Base-by-base conservation (phyloP, 495 filamentous ascomycete genomes). In the Glarea lozoyensis region DNA sequence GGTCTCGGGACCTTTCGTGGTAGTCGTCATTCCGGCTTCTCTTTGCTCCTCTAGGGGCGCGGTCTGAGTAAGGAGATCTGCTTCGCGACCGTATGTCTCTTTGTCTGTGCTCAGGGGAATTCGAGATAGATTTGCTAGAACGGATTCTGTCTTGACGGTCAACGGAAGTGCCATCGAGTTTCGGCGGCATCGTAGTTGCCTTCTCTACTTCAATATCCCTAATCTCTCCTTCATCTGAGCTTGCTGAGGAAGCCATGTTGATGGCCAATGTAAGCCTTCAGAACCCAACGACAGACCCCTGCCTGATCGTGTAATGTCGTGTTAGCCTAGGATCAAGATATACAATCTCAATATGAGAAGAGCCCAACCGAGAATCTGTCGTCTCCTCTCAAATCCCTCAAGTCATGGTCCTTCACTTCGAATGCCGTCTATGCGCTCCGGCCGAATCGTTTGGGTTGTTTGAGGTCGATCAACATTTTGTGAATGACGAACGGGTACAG, bases 181-280 rank as follows among this genome's bases (percentile, higher is more conserved):
- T 42, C 17, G 52, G 46, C 52, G 45, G 50, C 64, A 49, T 53
- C 72, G 69, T 74, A 78, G 66, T 78, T 81, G 75, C 78, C 78
- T 78, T 78, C 70, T 78, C 78, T 69, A 66, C 72, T 64, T 67
- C 72, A 64, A 54, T 55, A 77, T 76, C 67, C 84, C 86, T 67
- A 83, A 94, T 88, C 76, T 94, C 88, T 65, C 88, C 88, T 69
- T 94, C 84, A 67, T 79, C 76, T 58, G 74, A 75, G 60, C 71
- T 76, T 50, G 63, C 63, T 58, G 55, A 50, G 49, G 73, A 70
- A 59, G 69, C 68, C 57, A 58, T 58, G 13, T 40, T 55, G 40
- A 45, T 10, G 39, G 42, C 34, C 24, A n/a, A n/a, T n/a, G 37
- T 41, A 21, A 25, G 6, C 13, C n/a, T n/a, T n/a, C n/a, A n/a